phyloP scores from a whole-genome alignment of 352 stramenopile genomes.

The Phytopythium sindhum region DNA sequence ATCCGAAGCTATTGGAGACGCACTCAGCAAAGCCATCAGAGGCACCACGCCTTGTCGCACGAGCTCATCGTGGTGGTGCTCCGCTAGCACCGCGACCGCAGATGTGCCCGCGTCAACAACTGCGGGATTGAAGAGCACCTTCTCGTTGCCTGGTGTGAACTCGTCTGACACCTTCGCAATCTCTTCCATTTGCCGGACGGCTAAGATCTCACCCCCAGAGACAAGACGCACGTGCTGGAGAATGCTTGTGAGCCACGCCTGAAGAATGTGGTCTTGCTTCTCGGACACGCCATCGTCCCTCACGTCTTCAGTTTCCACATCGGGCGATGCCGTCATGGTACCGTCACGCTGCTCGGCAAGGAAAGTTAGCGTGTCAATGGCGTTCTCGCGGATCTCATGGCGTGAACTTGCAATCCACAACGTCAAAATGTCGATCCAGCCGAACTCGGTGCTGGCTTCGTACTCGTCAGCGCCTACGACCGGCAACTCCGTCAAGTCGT shows the following conservation, averaged over 20 bases:
- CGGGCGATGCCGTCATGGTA: neutral
- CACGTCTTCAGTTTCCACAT: neutral
- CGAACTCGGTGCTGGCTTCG: slow-evolving; percentile 67
- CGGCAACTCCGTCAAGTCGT: slow-evolving; percentile 66
- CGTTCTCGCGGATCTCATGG: slow-evolving; percentile 53
- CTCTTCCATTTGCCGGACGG: slow-evolving; percentile 74
- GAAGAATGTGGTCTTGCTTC: slow-evolving; percentile 62
- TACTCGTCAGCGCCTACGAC: slow-evolving; percentile 75
- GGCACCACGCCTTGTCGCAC: slow-evolving; percentile 60
- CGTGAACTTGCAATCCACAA: slow-evolving; percentile 60
- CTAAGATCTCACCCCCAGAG: slow-evolving; percentile 57
- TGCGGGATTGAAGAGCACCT: slow-evolving; percentile 59
- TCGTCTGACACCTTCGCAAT: slow-evolving; percentile 74
- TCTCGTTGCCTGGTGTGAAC: slow-evolving; percentile 71
- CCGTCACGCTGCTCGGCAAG: slow-evolving; percentile 39
- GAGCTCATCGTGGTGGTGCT: slow-evolving; percentile 62
- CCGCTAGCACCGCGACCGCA: slow-evolving; percentile 63
- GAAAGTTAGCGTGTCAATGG: slow-evolving; percentile 63
- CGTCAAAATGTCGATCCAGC: slow-evolving; percentile 81
- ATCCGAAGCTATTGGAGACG: slow-evolving; percentile 23
- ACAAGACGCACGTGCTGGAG: slow-evolving; percentile 65
- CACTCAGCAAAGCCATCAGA: slow-evolving; percentile 53
- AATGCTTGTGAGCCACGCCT: slow-evolving; percentile 78
- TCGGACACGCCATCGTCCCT: slow-evolving; percentile 17
- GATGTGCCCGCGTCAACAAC: slow-evolving; percentile 67